Conservation (phyloP, 306 rosid genomes). For the Fagus crenata region DNA sequence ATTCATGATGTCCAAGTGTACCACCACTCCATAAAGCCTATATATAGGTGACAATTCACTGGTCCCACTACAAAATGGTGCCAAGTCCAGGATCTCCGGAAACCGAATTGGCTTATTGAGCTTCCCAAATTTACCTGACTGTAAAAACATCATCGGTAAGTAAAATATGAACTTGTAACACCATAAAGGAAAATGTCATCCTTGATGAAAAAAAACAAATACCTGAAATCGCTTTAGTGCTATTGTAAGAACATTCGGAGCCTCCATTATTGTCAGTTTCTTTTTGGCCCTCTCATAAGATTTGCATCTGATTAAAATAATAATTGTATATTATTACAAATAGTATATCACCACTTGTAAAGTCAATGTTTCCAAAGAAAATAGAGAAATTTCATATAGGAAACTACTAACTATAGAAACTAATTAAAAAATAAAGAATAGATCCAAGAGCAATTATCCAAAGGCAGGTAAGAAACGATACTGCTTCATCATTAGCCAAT, state of each 20-base stretch:
- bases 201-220: conserved; percentile 21
- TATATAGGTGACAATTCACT: conserved; percentile 85
- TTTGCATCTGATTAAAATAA: conserved; percentile 68
- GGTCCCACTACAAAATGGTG: conserved; percentile 87
- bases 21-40: conserved; percentile 85
- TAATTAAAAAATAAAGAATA: neutral
- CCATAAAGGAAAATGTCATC: conserved; percentile 14
- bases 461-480: neutral
- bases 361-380: neutral
- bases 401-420: neutral
- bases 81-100: conserved; percentile 82
- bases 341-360: neutral
- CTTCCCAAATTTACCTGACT: conserved; percentile 98
- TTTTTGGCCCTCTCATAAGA: conserved; percentile 95
- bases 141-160: conserved; percentile 26
- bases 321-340: conserved; percentile 24
- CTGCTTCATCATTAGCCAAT: conserved; percentile 2
- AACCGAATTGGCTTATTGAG: conserved; percentile 83
- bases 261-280: conserved; percentile 86
- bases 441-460: neutral
- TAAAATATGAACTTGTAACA: conserved; percentile 12
- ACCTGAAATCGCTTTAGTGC: conserved; percentile 98
- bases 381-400: neutral
- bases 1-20: conserved; percentile 93
- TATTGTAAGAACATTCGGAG: conserved; percentile 91